These are phyloP conservation scores for Aechmea fasciata DNA, from an alignment of 176 grass and related monocot species.

Conservation along the genomic window DNA sequence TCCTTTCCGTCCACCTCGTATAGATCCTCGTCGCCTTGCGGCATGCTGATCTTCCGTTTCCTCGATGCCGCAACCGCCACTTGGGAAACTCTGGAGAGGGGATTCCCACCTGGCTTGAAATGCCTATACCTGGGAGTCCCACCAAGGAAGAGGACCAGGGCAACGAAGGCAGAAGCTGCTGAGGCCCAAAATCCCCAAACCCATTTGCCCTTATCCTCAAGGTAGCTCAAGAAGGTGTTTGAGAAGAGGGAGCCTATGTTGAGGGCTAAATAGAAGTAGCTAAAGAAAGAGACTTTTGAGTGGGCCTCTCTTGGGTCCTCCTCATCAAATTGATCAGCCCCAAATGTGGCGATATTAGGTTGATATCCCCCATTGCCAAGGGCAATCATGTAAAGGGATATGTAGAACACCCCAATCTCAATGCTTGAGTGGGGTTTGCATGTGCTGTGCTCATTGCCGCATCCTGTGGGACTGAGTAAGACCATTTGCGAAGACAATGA, in stretches of 20 bases:
- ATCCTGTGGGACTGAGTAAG: slow-evolving; percentile 49
- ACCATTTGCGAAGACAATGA: slow-evolving; percentile 55
- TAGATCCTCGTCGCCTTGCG: slow-evolving; percentile 20
- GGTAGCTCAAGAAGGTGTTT: slow-evolving; percentile 84
- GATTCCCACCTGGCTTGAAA: slow-evolving; percentile 52
- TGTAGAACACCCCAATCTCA: slow-evolving; percentile 69
- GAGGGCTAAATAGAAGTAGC: slow-evolving; percentile 97
- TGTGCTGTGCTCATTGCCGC: slow-evolving; percentile 37
- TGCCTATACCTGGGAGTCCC: slow-evolving; percentile 51
- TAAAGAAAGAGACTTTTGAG: slow-evolving; percentile 92
- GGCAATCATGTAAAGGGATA: slow-evolving; percentile 82
- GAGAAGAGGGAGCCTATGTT: slow-evolving; percentile 96
- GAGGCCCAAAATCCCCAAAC: slow-evolving; percentile 71
- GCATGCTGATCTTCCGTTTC: slow-evolving; percentile 44
- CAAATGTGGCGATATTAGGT: slow-evolving; percentile 83
- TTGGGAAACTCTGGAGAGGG: slow-evolving; percentile 46
- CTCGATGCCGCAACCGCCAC: slow-evolving; percentile 50
- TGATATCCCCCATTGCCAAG: slow-evolving; percentile 95
- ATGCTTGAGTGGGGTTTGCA: slow-evolving; percentile 46
- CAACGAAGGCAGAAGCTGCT: slow-evolving; percentile 39
- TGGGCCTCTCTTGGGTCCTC: slow-evolving; percentile 49
- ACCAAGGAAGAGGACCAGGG: slow-evolving; percentile 49
- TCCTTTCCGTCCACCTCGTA: slow-evolving; percentile 48
- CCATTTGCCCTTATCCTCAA: slow-evolving; percentile 71
- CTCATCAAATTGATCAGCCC: slow-evolving; percentile 88